phyloP scores from a whole-genome alignment of 164 flowering plant species.

The Kingdonia uniflora region DNA sequence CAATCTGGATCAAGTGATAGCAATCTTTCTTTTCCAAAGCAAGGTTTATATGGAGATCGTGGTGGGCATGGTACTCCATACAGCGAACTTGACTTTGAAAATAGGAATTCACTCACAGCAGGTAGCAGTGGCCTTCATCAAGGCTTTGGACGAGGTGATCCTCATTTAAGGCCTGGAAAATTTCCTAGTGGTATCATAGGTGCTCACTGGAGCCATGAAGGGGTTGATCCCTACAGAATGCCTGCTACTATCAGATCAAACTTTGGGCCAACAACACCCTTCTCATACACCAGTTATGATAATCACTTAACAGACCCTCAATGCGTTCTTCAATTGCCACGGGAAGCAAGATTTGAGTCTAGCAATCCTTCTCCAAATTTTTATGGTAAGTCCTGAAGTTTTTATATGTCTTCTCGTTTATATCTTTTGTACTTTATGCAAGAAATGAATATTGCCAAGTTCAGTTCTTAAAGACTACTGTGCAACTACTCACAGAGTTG shows the following conservation, averaged over 20 bases:
- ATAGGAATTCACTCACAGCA: neutral
- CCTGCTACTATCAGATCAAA: conserved; percentile 5
- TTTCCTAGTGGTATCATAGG: too few species aligned
- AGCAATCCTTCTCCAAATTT: too few species aligned
- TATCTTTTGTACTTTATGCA: too few species aligned
- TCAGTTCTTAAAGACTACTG: too few species aligned
- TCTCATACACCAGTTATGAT: conserved; percentile 3
- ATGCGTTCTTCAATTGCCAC: conserved; percentile 12
- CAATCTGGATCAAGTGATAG: conserved; percentile 7
- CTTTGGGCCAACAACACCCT: conserved; percentile 6
- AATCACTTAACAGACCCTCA: too few species aligned
- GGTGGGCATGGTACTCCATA: conserved; percentile 7
- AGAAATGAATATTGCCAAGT: too few species aligned
- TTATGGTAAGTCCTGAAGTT: too few species aligned
- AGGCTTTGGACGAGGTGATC: too few species aligned
- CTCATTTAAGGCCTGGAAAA: too few species aligned
- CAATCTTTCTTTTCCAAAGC: conserved; percentile 6
- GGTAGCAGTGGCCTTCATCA: neutral
- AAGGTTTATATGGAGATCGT: conserved; percentile 1
- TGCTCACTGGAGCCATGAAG: neutral
- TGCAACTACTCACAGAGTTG: too few species aligned
- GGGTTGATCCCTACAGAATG: conserved; percentile 1
- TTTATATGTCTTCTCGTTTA: too few species aligned
- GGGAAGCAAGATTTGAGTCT: too few species aligned
- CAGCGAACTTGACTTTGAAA: conserved; percentile 2